Evolutionary conservation across 768 basidiomycete genomes (phyloP), one percentile per base, ranked within the genome.

Genomic region (Mrakia hoshinonis): DNA sequence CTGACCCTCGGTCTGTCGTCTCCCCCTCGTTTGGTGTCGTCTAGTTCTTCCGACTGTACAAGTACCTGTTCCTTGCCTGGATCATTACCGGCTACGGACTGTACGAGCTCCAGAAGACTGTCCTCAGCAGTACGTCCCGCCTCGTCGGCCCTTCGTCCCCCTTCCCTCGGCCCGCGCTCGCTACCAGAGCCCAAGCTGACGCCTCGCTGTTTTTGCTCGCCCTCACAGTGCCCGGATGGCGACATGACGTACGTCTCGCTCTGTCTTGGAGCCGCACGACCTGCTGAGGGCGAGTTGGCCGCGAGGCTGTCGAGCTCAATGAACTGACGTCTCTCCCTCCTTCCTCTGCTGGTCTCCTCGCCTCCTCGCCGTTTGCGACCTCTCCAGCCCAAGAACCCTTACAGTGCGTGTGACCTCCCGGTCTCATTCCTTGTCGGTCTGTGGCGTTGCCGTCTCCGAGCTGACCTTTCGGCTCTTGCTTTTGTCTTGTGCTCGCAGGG

Each of bases 381-480:
- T n/a, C 31, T 22, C 38, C 38, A 43, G 46, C 62, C 62, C 43
- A 39, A 31, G 18, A 46, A 64, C 62, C 62, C 39, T 15, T 47
- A 61, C 58, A 39, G 58, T 61, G 2, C 58, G 58, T 61, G 4
- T 34, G 4, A 6, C 15, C 1, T 26, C 29, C 34, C 20, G 29
- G 29, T 24, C 22, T 38, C 34, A 15, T 11, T 18, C 18, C 58
- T 1, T 4, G 18, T 11, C 34, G 36, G 36, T 11, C 34, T 20
- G 31, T 36, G 31, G 58, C 5, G 6, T 4, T 29, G 49, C 24
- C 52, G 4, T 22, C 4, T 9, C 34, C 58, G 15, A 38, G 34
- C 58, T 61, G 58, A 61, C 55, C 18, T 61, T n/a, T n/a, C n/a
- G 22, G n/a, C 20, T 61, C 34, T 10, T 60, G 31, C 58, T 60